Percentiles rank a stretch among this genome's conserved stretches.
Conservation (phyloP, 257 asterid genomes). For the Petrea volubilis region DNA sequence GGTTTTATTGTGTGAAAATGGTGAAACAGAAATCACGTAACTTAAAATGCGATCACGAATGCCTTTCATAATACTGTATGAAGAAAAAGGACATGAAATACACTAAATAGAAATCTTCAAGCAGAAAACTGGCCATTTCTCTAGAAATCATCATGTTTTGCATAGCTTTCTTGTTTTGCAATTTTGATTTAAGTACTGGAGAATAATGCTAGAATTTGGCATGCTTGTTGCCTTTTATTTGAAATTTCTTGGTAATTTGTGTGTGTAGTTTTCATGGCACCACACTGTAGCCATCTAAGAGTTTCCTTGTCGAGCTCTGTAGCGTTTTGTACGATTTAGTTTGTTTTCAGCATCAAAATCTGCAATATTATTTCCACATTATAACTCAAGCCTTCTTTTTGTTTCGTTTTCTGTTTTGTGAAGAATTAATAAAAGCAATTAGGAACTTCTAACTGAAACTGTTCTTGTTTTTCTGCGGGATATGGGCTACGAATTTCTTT, state of each 20-base stretch:
- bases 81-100: not conserved
- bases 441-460: too few species aligned
- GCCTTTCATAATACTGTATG: not conserved
- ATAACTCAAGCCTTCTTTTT: not conserved
- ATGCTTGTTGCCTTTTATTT: not conserved
- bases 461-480: too few species aligned
- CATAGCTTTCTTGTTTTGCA: not conserved
- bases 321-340: too few species aligned
- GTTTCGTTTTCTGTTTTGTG: too few species aligned
- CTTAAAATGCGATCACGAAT: too few species aligned
- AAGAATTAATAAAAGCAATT: not conserved
- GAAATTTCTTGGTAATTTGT: not conserved
- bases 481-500: too few species aligned
- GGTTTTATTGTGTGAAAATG: conserved; percentile 6
- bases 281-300: not conserved
- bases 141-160: not conserved
- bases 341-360: not conserved
- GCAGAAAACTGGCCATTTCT: not conserved
- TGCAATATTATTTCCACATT: not conserved
- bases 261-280: not conserved
- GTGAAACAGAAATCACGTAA: not conserved
- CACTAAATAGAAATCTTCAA: not conserved
- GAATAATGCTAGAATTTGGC: not conserved
- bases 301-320: not conserved
- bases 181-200: not conserved